Percentiles rank a stretch among this genome's conserved stretches.
These are phyloP conservation scores for Beta corolliflora DNA, from an alignment of 179 eudicot species.

Conservation along the genomic window DNA sequence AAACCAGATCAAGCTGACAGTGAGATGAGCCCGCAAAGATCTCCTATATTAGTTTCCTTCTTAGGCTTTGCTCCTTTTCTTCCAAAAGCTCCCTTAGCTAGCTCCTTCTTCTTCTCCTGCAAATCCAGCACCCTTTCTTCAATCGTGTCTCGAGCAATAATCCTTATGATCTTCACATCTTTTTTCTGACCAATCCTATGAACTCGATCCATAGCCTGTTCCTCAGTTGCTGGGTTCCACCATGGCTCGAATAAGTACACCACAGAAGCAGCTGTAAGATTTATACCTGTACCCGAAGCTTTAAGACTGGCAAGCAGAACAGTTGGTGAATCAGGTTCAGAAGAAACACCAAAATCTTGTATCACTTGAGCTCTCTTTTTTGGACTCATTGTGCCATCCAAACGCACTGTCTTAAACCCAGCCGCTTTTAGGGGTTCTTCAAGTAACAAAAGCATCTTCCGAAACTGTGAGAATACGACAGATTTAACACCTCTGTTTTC, in stretches of 20 bases:
- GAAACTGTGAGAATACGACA: conserved; percentile 88
- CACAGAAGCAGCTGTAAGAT: conserved; percentile 73
- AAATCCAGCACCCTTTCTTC: conserved; percentile 76
- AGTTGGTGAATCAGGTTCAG: conserved; percentile 57
- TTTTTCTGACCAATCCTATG: conserved; percentile 83
- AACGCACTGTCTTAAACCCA: conserved; percentile 68
- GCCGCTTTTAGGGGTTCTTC: conserved; percentile 75
- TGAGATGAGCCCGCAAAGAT: conserved; percentile 68
- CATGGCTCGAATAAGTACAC: conserved; percentile 91
- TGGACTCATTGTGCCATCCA: conserved; percentile 87
- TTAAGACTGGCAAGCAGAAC: conserved; percentile 81
- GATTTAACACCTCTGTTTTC: conserved; percentile 60
- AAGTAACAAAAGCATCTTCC: conserved; percentile 73
- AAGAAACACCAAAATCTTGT: conserved; percentile 48
- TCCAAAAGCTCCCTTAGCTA: conserved; percentile 67
- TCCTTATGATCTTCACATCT: conserved; percentile 71
- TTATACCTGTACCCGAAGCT: conserved; percentile 74
- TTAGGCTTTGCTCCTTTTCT: conserved; percentile 54
- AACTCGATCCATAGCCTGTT: conserved; percentile 94
- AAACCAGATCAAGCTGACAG: conserved; percentile 33
- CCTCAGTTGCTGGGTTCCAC: conserved; percentile 98
- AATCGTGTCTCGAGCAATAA: conserved; percentile 70
- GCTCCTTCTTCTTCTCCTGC: conserved; percentile 71
- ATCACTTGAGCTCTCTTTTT: conserved; percentile 69
- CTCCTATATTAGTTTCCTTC: conserved; percentile 59